These are phyloP conservation scores for Cymodocea nodosa DNA, from an alignment of 116 monocot genomes.

Conservation along the genomic window DNA sequence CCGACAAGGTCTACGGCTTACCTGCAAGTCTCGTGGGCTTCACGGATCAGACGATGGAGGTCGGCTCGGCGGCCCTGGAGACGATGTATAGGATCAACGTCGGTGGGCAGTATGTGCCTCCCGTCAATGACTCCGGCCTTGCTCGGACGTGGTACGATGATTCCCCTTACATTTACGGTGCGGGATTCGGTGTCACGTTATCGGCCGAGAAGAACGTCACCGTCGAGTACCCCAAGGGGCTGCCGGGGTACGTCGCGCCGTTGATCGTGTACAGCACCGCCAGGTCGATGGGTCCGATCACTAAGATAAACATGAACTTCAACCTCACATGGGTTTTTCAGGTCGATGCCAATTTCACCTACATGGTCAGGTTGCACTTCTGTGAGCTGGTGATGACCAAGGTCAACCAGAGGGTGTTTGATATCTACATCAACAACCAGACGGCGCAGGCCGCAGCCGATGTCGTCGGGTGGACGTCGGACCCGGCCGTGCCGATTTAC, in stretches of 20 bases:
- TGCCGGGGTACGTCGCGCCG: constrained; percentile 38
- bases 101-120: constrained; percentile 67
- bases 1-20: constrained; percentile 32
- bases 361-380: constrained; percentile 71
- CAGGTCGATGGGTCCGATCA: constrained; percentile 74
- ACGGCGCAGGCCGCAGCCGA: constrained; percentile 62
- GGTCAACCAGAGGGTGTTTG: constrained; percentile 72
- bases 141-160: constrained; percentile 88
- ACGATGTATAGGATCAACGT: constrained; percentile 88
- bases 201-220: constrained; percentile 13
- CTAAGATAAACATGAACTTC: constrained; percentile 43
- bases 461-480: constrained; percentile 49
- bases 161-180: constrained; percentile 58
- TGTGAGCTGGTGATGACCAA: constrained; percentile 56
- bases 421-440: constrained; percentile 72
- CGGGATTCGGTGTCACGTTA: constrained; percentile 42
- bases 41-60: constrained; percentile 24
- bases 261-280: constrained; percentile 47
- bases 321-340: constrained; percentile 79
- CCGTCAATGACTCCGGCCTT: constrained; percentile 59
- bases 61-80: constrained; percentile 28
- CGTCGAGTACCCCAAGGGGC: constrained; percentile 26
- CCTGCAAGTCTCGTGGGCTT: constrained; percentile 51
- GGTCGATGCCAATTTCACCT: constrained; percentile 77
- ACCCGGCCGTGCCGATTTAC: constrained; percentile 36